Percentiles rank a stretch among this genome's conserved stretches.
Conservation (phyloP, 768 basidiomycete genomes). For the Pulveroboletus sp. region DNA sequence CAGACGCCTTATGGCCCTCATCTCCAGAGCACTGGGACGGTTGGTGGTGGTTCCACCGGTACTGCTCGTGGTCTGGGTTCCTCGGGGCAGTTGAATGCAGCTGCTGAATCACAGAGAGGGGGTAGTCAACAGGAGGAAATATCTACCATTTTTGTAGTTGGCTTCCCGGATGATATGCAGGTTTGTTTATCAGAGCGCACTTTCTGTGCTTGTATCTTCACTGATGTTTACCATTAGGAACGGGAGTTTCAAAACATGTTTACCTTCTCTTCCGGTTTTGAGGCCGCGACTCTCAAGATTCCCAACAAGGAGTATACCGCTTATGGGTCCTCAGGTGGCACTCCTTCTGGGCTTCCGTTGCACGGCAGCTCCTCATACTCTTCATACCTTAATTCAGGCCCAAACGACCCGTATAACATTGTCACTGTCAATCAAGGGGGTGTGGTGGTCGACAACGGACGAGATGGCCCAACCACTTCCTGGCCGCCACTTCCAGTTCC, state of each 20-base stretch:
- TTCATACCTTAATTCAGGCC: slow-evolving; percentile 42
- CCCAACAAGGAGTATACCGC: slow-evolving; percentile 88
- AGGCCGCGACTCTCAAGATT: slow-evolving; percentile 96
- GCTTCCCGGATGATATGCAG: slow-evolving; percentile 99
- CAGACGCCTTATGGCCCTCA: slow-evolving; percentile 78
- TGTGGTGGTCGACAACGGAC: slow-evolving; percentile 72
- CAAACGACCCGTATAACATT: slow-evolving; percentile 80
- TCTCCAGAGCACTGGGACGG: slow-evolving; percentile 42
- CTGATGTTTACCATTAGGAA: slow-evolving; percentile 53
- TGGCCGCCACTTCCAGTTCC: slow-evolving; percentile 49
- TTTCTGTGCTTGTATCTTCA: slow-evolving; percentile 8
- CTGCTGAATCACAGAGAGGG: slow-evolving; percentile 21
- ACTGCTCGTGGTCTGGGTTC: slow-evolving; percentile 27
- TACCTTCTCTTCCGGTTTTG: slow-evolving; percentile 92
- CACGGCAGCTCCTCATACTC: slow-evolving; percentile 34
- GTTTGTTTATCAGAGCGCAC: slow-evolving; percentile 42
- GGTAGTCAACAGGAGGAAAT: slow-evolving; percentile 70
- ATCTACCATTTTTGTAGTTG: slow-evolving; percentile 96
- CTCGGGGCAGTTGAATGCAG: slow-evolving; percentile 27
- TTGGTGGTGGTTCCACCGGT: slow-evolving; percentile 18
- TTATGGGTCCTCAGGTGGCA: slow-evolving; percentile 49
- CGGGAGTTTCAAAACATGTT: slow-evolving; percentile 99
- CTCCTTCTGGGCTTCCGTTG: slow-evolving; percentile 34
- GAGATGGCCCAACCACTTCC: slow-evolving; percentile 67
- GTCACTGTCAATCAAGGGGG: slow-evolving; percentile 81